phyloP scores from a whole-genome alignment of 805 yeast species.

The Ogataea angusta region DNA sequence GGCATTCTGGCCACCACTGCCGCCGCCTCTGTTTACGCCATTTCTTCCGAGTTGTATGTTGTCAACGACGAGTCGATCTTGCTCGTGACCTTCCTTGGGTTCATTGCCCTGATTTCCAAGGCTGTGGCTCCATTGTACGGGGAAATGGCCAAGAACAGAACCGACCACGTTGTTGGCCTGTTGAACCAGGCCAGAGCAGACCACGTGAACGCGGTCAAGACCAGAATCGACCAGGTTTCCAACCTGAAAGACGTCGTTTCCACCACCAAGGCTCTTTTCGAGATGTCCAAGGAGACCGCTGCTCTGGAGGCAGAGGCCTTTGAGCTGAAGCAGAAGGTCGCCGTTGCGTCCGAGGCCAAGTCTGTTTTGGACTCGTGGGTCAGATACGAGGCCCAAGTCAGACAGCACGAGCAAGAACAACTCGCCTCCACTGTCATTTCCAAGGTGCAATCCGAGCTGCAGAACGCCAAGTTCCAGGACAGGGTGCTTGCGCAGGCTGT shows the following conservation, averaged over 20 bases:
- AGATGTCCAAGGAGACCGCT: slow-evolving; percentile 94
- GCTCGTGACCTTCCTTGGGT: slow-evolving; percentile 74
- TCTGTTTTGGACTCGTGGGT: slow-evolving; percentile 98
- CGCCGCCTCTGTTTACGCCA: slow-evolving; percentile 92
- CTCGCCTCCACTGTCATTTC: slow-evolving; percentile 81
- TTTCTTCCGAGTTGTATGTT: slow-evolving; percentile 88
- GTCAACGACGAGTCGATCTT: slow-evolving; percentile 92
- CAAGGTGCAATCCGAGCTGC: slow-evolving; percentile 81
- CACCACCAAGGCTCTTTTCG: slow-evolving; percentile 88
- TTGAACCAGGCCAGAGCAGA: slow-evolving; percentile 84
- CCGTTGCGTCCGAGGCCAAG: slow-evolving; percentile 86
- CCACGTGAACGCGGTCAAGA: slow-evolving; percentile 91
- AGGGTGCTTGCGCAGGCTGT: slow-evolving; percentile 87
- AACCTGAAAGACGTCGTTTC: slow-evolving; percentile 88
- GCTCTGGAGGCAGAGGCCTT: slow-evolving; percentile 91
- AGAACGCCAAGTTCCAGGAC: slow-evolving; percentile 90
- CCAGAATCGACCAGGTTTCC: slow-evolving; percentile 83
- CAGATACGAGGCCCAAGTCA: slow-evolving; percentile 93
- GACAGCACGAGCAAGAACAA: slow-evolving; percentile 94
- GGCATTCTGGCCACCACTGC: slow-evolving; percentile 93
- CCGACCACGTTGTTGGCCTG: slow-evolving; percentile 47
- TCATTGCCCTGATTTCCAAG: slow-evolving; percentile 74
- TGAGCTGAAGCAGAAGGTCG: slow-evolving; percentile 88
- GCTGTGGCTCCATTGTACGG: slow-evolving; percentile 91
- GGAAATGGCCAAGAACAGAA: slow-evolving; percentile 87